Evolutionary conservation across 2,329 filamentous ascomycete genomes (phyloP).

Genomic region (Ploettnerulaceae sp.): DNA sequence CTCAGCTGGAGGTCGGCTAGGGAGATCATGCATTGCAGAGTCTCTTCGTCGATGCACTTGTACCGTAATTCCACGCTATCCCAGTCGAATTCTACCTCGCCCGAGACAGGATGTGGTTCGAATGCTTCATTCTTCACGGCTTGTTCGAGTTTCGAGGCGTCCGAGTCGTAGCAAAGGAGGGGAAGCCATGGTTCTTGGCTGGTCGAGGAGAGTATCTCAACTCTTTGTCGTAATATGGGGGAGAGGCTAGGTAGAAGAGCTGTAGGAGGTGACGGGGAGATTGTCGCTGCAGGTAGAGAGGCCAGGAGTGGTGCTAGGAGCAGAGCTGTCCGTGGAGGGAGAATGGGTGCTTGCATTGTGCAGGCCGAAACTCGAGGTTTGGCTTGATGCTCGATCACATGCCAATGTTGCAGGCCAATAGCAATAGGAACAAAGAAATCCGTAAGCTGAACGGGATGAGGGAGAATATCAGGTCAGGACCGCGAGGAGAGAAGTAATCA

Average conservation of each 20-base stretch:
- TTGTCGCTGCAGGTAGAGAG: constrained; percentile 53
- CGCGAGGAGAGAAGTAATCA: not conserved
- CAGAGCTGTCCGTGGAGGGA: constrained; percentile 43
- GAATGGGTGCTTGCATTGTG: constrained; percentile 32
- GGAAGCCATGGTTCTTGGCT: constrained; percentile 66
- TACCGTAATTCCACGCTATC: constrained; percentile 61
- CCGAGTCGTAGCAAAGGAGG: constrained; percentile 62
- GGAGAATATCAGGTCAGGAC: not conserved
- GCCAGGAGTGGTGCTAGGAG: constrained; percentile 54
- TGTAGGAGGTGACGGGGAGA: constrained; percentile 52
- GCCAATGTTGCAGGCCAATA: constrained; percentile 12
- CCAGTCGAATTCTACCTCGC: constrained; percentile 67
- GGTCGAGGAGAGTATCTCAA: constrained; percentile 58
- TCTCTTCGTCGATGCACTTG: constrained; percentile 68
- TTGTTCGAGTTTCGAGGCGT: constrained; percentile 51
- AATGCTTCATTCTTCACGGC: constrained; percentile 58
- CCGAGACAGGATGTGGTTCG: constrained; percentile 76
- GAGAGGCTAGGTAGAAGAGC: constrained; percentile 56
- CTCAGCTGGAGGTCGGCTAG: constrained; percentile 57
- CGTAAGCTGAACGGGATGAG: not conserved
- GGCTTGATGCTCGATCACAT: constrained; percentile 18
- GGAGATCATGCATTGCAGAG: constrained; percentile 62
- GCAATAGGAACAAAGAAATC: not conserved
- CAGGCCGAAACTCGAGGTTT: not conserved
- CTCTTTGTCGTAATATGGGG: constrained; percentile 61